phyloP scores from a whole-genome alignment of 768 basidiomycete species.

The Atractiella rhizophila region DNA sequence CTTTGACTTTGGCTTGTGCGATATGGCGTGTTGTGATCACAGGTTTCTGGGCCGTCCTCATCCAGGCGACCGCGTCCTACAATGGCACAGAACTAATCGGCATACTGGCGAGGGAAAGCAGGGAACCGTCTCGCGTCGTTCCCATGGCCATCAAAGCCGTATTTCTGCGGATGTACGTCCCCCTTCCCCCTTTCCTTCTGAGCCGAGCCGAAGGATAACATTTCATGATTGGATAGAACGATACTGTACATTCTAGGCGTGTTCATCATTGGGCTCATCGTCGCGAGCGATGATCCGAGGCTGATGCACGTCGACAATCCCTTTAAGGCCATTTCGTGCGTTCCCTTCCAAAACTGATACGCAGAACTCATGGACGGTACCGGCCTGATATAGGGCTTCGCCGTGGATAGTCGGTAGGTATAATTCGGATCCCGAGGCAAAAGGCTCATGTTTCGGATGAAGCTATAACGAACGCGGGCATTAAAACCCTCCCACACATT shows the following conservation, averaged over 20 bases:
- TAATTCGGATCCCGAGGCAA: too few species aligned
- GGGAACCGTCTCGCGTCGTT: conserved; percentile 26
- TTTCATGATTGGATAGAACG: too few species aligned
- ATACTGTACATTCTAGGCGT: conserved; percentile 41
- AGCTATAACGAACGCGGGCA: conserved; percentile 23
- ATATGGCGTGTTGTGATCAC: conserved; percentile 37
- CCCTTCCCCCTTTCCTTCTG: conserved; percentile 68
- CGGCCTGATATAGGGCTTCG: too few species aligned
- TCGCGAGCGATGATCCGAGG: conserved; percentile 46
- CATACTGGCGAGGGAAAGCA: too few species aligned
- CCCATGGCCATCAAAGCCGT: conserved; percentile 38
- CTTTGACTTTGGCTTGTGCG: conserved; percentile 70
- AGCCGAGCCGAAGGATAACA: too few species aligned
- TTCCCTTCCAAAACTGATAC: too few species aligned
- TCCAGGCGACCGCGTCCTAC: too few species aligned
- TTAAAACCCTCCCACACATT: conserved; percentile 22
- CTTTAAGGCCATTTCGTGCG: conserved; percentile 21
- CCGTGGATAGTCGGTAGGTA: too few species aligned
- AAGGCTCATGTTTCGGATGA: too few species aligned
- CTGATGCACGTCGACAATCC: conserved; percentile 22
- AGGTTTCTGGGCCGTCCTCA: too few species aligned
- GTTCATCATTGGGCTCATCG: conserved; percentile 54
- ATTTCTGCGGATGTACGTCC: conserved; percentile 42
- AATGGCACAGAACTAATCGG: conserved; percentile 31
- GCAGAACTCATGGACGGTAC: too few species aligned